phyloP scores from a whole-genome alignment of 305 asterid genomes.

The Salvia sclarea region DNA sequence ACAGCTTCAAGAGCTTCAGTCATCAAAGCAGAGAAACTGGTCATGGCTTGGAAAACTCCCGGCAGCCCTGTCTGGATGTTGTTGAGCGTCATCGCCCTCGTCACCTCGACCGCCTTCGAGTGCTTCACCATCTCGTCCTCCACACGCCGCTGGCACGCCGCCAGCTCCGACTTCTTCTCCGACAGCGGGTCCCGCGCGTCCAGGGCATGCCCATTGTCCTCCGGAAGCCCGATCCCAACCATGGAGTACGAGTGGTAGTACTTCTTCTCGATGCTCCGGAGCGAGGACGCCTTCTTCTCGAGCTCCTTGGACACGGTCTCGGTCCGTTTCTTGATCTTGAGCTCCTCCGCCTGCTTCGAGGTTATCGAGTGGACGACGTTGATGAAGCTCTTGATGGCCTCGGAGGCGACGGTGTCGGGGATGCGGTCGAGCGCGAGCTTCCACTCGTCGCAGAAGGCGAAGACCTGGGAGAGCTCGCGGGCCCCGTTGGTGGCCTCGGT shows the following conservation, averaged over 20 bases:
- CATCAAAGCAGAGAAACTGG: slow-evolving; percentile 81
- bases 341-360: slow-evolving; percentile 74
- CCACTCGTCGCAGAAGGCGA: slow-evolving; percentile 84
- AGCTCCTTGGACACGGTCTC: slow-evolving; percentile 80
- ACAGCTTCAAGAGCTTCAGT: slow-evolving; percentile 78
- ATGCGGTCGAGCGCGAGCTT: slow-evolving; percentile 80
- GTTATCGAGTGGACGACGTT: slow-evolving; percentile 79
- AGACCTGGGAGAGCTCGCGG: slow-evolving; percentile 48
- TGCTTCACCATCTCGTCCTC: slow-evolving; percentile 90
- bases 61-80: slow-evolving; percentile 97
- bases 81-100: slow-evolving; percentile 89
- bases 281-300: slow-evolving; percentile 77
- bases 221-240: slow-evolving; percentile 84
- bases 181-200: slow-evolving; percentile 87
- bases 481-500: slow-evolving; percentile 39
- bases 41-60: slow-evolving; percentile 94
- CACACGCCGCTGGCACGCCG: slow-evolving; percentile 75
- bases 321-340: slow-evolving; percentile 71
- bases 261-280: slow-evolving; percentile 81
- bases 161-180: slow-evolving; percentile 82
- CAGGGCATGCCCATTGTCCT: slow-evolving; percentile 54
- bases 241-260: slow-evolving; percentile 77
- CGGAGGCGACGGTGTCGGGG: slow-evolving; percentile 95
- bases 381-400: slow-evolving; percentile 91
- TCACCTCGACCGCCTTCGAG: slow-evolving; percentile 82